Evolutionary conservation across 2,329 filamentous ascomycete genomes (phyloP).

Genomic region (Talaromyces funiculosus): DNA sequence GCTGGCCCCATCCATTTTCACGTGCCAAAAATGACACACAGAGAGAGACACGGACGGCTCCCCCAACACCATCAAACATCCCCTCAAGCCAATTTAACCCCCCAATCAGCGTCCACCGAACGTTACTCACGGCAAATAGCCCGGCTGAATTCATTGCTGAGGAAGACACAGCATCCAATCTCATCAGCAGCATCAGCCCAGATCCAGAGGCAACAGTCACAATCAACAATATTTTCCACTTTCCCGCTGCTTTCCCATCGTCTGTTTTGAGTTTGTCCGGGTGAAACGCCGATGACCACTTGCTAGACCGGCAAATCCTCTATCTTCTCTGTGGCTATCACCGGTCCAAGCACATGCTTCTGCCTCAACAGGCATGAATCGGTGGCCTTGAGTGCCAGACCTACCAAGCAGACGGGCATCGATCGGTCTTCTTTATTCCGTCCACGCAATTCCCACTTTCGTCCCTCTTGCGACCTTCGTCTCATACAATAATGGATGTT

Average conservation of each 20-base stretch:
- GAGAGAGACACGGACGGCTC: neutral
- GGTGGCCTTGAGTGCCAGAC: neutral
- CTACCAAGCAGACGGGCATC: neutral
- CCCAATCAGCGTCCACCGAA: neutral
- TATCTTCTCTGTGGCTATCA: conserved; percentile 6
- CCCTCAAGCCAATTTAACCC: neutral
- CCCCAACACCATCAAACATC: conserved; percentile 6
- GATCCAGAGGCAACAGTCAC: neutral
- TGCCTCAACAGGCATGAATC: conserved; percentile 5
- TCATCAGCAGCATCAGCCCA: neutral
- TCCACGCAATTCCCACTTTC: neutral
- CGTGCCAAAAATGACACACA: neutral
- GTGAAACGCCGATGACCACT: conserved; percentile 2
- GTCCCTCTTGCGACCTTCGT: conserved; percentile 12
- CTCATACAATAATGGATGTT: conserved; percentile 38
- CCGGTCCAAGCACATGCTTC: conserved; percentile 12
- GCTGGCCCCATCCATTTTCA: neutral
- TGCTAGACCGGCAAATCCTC: neutral
- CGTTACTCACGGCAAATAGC: conserved; percentile 5
- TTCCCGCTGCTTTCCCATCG: neutral
- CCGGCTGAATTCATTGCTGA: neutral
- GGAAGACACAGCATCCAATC: neutral
- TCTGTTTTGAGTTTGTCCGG: neutral
- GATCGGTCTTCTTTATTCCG: neutral
- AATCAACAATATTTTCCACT: neutral